Percentiles rank a stretch among this genome's conserved stretches.
Evolutionary conservation across 2,329 filamentous ascomycete species (phyloP).

Genomic region (Clathrospora elynae): DNA sequence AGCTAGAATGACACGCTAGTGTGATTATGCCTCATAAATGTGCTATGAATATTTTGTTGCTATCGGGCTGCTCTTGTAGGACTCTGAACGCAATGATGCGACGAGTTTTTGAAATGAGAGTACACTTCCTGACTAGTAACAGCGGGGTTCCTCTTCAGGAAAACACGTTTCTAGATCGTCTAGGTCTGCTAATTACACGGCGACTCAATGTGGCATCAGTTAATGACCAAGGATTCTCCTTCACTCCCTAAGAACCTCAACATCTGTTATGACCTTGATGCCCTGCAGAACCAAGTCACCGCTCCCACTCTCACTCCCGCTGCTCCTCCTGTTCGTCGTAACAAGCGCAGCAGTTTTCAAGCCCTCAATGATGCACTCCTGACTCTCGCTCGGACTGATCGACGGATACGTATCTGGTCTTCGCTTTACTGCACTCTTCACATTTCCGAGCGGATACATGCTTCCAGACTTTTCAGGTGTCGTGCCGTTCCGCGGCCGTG

Average conservation of each 20-base stretch:
- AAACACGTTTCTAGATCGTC: too few species aligned
- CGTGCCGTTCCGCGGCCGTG: not conserved
- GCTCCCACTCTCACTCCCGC: slow-evolving; percentile 5
- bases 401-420: slow-evolving; percentile 8
- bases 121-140: too few species aligned
- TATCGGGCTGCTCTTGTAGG: too few species aligned
- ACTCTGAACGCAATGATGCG: too few species aligned
- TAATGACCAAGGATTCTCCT: too few species aligned
- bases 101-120: too few species aligned
- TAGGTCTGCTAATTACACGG: too few species aligned
- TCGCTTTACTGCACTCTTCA: slow-evolving; percentile 9
- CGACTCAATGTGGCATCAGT: too few species aligned
- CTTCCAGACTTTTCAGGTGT: not conserved
- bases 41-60: too few species aligned
- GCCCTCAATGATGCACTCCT: slow-evolving; percentile 16
- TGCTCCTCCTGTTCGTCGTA: slow-evolving; percentile 1
- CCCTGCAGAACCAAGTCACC: slow-evolving; percentile 10
- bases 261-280: slow-evolving; percentile 16
- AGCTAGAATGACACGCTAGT: too few species aligned
- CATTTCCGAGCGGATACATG: slow-evolving; percentile 7
- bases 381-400: slow-evolving; percentile 20
- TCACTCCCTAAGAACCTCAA: slow-evolving; percentile 12
- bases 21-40: too few species aligned
- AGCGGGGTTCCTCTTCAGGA: too few species aligned
- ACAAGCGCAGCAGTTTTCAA: slow-evolving; percentile 6